phyloP scores from a whole-genome alignment of 2,329 filamentous ascomycete species.

The Colletotrichum chlorophyti region DNA sequence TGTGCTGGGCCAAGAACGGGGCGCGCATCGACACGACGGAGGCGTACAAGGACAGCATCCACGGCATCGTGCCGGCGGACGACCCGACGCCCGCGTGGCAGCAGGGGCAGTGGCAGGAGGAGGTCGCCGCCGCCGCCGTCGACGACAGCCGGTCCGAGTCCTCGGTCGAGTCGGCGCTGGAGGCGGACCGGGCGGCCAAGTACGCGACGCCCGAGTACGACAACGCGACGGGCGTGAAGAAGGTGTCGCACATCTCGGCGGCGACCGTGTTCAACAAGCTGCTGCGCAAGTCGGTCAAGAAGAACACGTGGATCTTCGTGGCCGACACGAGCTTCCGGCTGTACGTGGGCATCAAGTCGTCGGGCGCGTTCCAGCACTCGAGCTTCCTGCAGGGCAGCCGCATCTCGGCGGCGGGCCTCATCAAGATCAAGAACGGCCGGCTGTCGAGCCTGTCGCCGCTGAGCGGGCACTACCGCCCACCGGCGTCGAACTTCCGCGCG shows the following conservation, averaged over 20 bases:
- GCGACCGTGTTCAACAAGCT: conserved; percentile 80
- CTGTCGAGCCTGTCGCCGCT: conserved; percentile 75
- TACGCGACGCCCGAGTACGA: conserved; percentile 71
- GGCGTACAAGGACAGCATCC: conserved; percentile 79
- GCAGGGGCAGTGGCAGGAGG: too few species aligned
- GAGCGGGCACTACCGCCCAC: conserved; percentile 85
- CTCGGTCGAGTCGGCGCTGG: conserved; percentile 53
- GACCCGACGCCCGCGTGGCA: conserved; percentile 64
- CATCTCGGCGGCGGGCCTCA: conserved; percentile 82
- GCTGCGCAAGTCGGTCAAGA: conserved; percentile 78
- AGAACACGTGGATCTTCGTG: conserved; percentile 94
- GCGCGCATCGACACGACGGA: conserved; percentile 77
- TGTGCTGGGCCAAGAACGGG: conserved; percentile 90
- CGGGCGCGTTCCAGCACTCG: conserved; percentile 88
- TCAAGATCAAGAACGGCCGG: conserved; percentile 83
- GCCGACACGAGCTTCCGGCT: conserved; percentile 84
- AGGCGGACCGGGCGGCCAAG: conserved; percentile 66
- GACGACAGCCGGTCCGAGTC: conserved; percentile 42
- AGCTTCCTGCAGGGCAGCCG: conserved; percentile 86
- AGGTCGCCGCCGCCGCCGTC: conserved; percentile 26
- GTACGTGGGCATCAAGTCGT: conserved; percentile 90
- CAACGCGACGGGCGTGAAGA: conserved; percentile 61
- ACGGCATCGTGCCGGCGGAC: conserved; percentile 71
- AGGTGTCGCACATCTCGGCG: conserved; percentile 69
- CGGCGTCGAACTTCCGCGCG: conserved; percentile 80